Conservation (phyloP, 2,329 filamentous ascomycete genomes). For the Juglanconis oblonga region DNA sequence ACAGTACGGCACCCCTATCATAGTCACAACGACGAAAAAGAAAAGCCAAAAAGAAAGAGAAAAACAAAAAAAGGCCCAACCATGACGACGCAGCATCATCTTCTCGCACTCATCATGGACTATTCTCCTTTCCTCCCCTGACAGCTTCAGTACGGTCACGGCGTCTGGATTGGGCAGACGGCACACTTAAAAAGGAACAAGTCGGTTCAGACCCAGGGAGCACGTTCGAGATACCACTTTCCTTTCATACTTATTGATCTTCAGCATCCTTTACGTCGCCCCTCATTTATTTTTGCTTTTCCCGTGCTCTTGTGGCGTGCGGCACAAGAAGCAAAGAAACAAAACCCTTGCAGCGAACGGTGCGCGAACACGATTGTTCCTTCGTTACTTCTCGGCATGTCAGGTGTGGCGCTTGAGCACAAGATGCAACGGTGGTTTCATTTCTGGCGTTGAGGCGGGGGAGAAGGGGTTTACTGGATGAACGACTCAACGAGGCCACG, state of each 20-base stretch:
- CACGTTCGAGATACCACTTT: slow-evolving; percentile 10
- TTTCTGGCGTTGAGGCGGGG: not conserved
- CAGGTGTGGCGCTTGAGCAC: not conserved
- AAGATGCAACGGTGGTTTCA: not conserved
- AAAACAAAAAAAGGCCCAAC: not conserved
- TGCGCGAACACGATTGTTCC: not conserved
- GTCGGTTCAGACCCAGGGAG: not conserved
- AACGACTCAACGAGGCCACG: not conserved
- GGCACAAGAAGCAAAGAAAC: not conserved
- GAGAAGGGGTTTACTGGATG: not conserved
- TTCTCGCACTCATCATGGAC: not conserved
- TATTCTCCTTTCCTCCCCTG: not conserved
- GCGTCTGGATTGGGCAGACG: not conserved
- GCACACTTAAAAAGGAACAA: not conserved
- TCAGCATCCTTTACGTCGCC: not conserved
- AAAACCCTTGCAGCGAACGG: not conserved
- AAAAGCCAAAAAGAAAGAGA: too few relatives aligned
- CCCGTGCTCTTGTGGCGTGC: not conserved
- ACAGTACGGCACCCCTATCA: not conserved
- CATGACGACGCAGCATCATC: not conserved
- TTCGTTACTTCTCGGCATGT: not conserved
- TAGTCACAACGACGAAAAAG: not conserved
- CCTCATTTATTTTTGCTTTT: not conserved
- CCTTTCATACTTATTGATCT: not conserved
- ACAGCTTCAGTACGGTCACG: not conserved